These are phyloP conservation scores for Sphaerobolus stellatus DNA, from an alignment of 1,284 basidiomycete species.

Conservation along the genomic window DNA sequence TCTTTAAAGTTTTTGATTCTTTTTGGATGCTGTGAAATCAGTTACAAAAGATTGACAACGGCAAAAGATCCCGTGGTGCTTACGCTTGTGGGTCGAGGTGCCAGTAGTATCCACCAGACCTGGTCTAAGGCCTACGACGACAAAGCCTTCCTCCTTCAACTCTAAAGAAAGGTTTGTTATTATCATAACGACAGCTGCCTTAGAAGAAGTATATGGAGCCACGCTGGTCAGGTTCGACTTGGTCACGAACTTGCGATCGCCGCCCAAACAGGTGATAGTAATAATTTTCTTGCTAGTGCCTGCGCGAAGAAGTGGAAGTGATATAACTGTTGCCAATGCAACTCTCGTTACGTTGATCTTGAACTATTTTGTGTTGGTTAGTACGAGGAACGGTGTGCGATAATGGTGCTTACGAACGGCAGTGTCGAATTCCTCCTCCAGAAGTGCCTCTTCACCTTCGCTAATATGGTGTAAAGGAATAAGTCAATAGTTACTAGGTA, in stretches of 20 bases:
- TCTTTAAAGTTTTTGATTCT: not conserved
- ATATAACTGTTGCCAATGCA: slow-evolving; percentile 36
- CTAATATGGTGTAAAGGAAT: too few relatives aligned
- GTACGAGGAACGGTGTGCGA: not conserved
- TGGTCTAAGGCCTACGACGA: slow-evolving; percentile 37
- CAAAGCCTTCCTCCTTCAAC: slow-evolving; percentile 35
- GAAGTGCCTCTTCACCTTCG: slow-evolving; percentile 5
- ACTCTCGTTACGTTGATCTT: slow-evolving; percentile 39
- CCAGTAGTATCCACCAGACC: slow-evolving; percentile 35
- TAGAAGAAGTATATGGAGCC: slow-evolving; percentile 35
- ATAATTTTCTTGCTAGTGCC: slow-evolving; percentile 39
- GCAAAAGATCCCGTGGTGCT: not conserved
- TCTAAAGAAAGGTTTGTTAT: slow-evolving; percentile 38
- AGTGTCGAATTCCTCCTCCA: slow-evolving; percentile 1
- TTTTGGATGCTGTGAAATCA: not conserved
- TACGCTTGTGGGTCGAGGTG: not conserved
- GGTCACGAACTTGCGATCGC: slow-evolving; percentile 28
- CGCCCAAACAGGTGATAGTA: slow-evolving; percentile 32
- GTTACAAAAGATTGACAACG: not conserved
- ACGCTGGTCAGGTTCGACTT: slow-evolving; percentile 11
- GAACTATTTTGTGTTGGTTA: slow-evolving; percentile 15
- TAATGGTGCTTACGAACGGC: not conserved
- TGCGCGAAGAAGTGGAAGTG: slow-evolving; percentile 40
- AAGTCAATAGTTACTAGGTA: not conserved
- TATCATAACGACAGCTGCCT: slow-evolving; percentile 40